Evolutionary conservation across 169 alveolate species (phyloP).

Genomic region (Plasmodium billcollinsi): DNA sequence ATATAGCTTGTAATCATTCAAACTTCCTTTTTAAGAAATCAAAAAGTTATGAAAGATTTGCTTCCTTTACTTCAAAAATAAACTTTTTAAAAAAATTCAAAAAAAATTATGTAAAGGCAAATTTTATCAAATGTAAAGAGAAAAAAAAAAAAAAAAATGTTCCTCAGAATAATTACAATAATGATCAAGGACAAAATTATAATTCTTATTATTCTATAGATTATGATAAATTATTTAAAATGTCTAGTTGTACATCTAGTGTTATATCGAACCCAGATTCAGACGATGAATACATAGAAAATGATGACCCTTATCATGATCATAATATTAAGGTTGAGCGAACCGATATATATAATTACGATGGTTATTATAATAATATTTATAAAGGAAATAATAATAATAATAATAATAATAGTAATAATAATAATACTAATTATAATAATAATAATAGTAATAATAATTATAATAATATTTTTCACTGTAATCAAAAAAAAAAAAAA

Average conservation of each 20-base stretch:
- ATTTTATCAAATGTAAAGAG: no score
- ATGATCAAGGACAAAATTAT: background rate
- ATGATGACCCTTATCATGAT: no score
- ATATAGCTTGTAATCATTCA: slow-evolving; percentile 22
- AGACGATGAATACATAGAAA: no score
- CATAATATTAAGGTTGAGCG: no score
- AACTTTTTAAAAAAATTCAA: slow-evolving; percentile 43
- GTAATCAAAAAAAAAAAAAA: background rate
- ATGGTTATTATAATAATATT: no score
- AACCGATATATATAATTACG: no score
- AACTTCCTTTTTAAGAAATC: slow-evolving; percentile 54
- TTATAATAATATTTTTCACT: background rate
- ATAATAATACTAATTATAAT: background rate
- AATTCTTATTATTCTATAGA: background rate
- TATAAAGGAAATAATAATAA: background rate
- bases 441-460: background rate
- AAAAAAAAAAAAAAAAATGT: slow-evolving; percentile 1
- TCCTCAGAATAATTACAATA: background rate
- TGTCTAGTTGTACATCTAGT: background rate
- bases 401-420: background rate
- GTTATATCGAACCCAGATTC: no score
- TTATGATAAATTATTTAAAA: slow-evolving; percentile 32
- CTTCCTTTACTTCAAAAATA: slow-evolving; percentile 31
- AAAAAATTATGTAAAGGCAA: background rate
- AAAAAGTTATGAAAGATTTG: slow-evolving; percentile 25